These are phyloP conservation scores for Phanerochaete sordida DNA, from an alignment of 768 basidiomycete species.

Conservation along the genomic window DNA sequence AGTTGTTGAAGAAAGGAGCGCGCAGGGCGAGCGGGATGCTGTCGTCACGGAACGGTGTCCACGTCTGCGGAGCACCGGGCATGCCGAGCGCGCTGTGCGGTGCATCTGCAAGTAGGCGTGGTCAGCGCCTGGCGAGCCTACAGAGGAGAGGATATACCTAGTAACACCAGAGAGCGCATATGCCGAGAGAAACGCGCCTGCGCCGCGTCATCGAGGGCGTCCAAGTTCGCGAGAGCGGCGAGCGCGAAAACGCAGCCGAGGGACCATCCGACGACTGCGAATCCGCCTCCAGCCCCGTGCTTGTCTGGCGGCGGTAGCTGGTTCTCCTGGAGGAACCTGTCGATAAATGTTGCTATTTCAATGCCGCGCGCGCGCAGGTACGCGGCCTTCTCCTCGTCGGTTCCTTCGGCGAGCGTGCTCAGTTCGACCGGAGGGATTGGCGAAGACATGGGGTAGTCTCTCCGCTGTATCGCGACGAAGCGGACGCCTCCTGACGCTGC, in stretches of 20 bases:
- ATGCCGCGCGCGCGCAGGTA: not conserved
- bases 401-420: constrained; percentile 6
- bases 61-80: constrained; percentile 20
- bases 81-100: constrained; percentile 25
- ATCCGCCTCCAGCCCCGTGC: not conserved
- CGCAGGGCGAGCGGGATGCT: constrained; percentile 22
- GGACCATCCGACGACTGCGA: not conserved
- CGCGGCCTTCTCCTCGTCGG: not conserved
- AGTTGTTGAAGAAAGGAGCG: constrained; percentile 22
- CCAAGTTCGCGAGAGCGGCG: not conserved
- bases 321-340: not conserved
- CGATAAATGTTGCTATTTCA: not conserved
- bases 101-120: constrained; percentile 20
- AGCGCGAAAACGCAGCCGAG: not conserved
- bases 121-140: not conserved
- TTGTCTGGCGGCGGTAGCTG: not conserved
- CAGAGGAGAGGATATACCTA: not conserved
- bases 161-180: constrained; percentile 1
- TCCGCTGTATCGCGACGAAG: constrained; percentile 18
- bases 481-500: constrained; percentile 16
- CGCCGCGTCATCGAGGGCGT: not conserved
- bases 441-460: constrained; percentile 23
- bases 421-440: constrained; percentile 14
- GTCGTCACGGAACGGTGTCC: constrained; percentile 22
- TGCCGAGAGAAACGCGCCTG: not conserved